Conservation (phyloP, 306 rosid genomes). For the Purshia tridentata region DNA sequence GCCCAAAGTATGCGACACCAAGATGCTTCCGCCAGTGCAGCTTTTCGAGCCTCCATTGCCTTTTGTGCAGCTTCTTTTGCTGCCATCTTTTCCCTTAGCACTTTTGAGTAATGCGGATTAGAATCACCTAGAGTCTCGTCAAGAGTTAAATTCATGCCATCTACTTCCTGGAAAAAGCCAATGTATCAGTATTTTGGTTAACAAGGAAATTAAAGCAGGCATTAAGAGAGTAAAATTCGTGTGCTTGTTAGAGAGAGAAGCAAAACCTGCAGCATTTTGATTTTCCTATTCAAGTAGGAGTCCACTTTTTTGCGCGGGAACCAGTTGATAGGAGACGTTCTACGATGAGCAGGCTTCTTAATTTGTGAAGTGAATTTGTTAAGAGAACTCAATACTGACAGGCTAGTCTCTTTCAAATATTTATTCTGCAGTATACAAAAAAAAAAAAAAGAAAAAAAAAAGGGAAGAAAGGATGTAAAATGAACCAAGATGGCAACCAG, state of each 20-base stretch:
- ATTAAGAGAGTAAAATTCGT: not conserved
- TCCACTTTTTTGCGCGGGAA: conserved; percentile 83
- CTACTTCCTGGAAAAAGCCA: conserved; percentile 55
- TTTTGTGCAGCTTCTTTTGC: conserved; percentile 80
- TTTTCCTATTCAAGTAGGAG: conserved; percentile 82
- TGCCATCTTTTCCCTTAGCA: conserved; percentile 86
- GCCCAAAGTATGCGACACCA: conserved; percentile 93
- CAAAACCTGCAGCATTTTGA: conserved; percentile 87
- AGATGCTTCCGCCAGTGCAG: conserved; percentile 90
- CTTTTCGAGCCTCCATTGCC: conserved; percentile 82
- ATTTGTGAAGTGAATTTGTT: conserved; percentile 67
- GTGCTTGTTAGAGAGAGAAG: not conserved
- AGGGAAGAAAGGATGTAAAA: not conserved
- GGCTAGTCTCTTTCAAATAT: conserved; percentile 48
- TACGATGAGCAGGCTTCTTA: conserved; percentile 76
- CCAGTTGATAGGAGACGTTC: conserved; percentile 84
- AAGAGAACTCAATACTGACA: conserved; percentile 50
- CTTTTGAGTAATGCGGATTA: conserved; percentile 85
- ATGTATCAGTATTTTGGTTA: conserved; percentile 10
- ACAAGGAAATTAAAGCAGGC: not conserved
- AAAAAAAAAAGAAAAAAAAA: conserved; percentile 2
- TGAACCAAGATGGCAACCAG: not conserved
- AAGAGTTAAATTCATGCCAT: conserved; percentile 80
- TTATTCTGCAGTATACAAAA: conserved; percentile 54
- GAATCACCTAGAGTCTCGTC: conserved; percentile 94